phyloP scores from a whole-genome alignment of 345 rosid species.

The Gossypium australe region DNA sequence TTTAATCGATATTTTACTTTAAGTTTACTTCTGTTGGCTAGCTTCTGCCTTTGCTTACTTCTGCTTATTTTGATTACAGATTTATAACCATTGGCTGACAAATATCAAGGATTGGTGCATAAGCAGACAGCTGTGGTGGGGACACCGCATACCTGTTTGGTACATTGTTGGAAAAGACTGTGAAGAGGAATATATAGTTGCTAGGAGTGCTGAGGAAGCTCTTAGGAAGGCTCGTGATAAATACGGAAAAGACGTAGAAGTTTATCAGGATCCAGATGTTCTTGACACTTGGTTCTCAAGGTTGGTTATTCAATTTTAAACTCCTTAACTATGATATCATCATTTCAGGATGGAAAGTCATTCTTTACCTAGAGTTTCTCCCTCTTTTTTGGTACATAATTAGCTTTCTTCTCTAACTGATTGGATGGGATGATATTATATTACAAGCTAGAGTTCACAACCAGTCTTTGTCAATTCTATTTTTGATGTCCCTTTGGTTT shows the following conservation, averaged over 20 bases:
- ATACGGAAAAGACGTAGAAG: conserved; percentile 77
- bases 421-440: background rate
- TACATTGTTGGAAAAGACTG: conserved; percentile 76
- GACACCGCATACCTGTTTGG: conserved; percentile 99
- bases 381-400: background rate
- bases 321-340: background rate
- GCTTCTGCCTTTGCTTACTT: conserved; percentile 4
- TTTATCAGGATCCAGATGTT: conserved; percentile 96
- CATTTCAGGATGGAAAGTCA: background rate
- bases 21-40: background rate
- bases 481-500: background rate
- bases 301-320: conserved; percentile 33
- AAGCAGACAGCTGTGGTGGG: conserved; percentile 99
- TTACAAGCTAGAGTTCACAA: background rate
- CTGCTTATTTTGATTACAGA: conserved; percentile 39
- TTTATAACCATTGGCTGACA: conserved; percentile 91
- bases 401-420: background rate
- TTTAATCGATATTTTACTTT: background rate
- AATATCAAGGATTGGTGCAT: conserved; percentile 99
- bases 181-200: conserved; percentile 87
- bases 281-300: conserved; percentile 99
- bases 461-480: background rate
- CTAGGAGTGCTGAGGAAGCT: conserved; percentile 73
- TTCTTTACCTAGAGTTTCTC: background rate
- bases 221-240: conserved; percentile 64